A percentile compares a stretch with the other conserved stretches of the same genome.
phyloP scores from a whole-genome alignment of 1,284 basidiomycete genomes.

The Mycosarcoma mackinlayi region DNA sequence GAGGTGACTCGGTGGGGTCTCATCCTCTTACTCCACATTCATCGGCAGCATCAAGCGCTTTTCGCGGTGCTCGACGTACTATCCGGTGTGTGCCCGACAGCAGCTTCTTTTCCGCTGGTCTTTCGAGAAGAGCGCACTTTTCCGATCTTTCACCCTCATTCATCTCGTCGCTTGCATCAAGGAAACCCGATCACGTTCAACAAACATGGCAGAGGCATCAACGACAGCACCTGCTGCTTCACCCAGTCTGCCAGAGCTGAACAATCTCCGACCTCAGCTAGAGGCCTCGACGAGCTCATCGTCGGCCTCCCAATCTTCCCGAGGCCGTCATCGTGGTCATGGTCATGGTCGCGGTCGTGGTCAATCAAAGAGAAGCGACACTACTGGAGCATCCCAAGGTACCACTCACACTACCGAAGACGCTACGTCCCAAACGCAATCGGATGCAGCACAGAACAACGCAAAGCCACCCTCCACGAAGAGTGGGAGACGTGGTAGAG shows the following conservation, averaged over 20 bases:
- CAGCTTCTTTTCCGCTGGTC: background rate
- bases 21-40: background rate
- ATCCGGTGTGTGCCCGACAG: too few relatives aligned
- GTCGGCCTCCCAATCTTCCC: constrained; percentile 11
- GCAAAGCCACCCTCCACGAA: constrained; percentile 8
- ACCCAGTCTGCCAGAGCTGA: constrained; percentile 11
- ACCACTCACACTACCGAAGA: background rate
- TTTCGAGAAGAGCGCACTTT: too few relatives aligned
- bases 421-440: background rate
- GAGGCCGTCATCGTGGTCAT: constrained; percentile 17
- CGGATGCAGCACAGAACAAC: background rate
- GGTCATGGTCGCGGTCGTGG: constrained; percentile 17
- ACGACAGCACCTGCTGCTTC: constrained; percentile 17
- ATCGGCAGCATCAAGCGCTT: background rate
- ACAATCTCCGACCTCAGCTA: constrained; percentile 10
- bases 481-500: constrained; percentile 9
- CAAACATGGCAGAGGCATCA: constrained; percentile 27
- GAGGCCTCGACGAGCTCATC: constrained; percentile 15
- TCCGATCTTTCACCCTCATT: too few relatives aligned
- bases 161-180: background rate
- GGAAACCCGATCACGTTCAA: too few relatives aligned
- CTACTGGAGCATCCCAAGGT: background rate
- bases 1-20: background rate
- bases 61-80: too few relatives aligned
- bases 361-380: constrained; percentile 18